A percentile compares a stretch with the other conserved stretches of the same genome.
Conservation (phyloP, 2,329 filamentous ascomycete genomes). For the Exophiala calicioides region DNA sequence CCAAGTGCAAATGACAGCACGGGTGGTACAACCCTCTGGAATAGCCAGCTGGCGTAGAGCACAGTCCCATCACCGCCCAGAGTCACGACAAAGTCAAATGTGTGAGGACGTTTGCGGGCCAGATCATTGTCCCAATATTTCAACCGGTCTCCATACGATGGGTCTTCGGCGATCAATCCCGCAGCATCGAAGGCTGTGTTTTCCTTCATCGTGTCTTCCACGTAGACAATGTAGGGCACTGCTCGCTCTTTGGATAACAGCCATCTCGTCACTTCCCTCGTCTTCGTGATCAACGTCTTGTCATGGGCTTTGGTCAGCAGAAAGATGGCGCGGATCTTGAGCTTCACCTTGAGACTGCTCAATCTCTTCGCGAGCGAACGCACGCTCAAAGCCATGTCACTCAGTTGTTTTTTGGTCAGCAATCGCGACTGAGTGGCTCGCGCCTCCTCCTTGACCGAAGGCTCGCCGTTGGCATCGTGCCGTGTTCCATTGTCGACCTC, state of each 20-base stretch:
- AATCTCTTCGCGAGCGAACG: slow-evolving; percentile 84
- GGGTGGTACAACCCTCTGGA: slow-evolving; percentile 91
- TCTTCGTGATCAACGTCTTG: slow-evolving; percentile 72
- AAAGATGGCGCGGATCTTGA: slow-evolving; percentile 81
- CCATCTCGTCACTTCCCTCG: slow-evolving; percentile 77
- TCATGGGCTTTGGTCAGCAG: slow-evolving; percentile 92
- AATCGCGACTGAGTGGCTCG: slow-evolving; percentile 65
- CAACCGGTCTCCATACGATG: slow-evolving; percentile 59
- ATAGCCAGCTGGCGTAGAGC: slow-evolving; percentile 92
- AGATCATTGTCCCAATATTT: slow-evolving; percentile 82
- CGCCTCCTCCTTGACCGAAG: slow-evolving; percentile 34
- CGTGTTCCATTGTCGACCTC: slow-evolving; percentile 29
- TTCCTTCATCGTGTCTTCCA: slow-evolving; percentile 73
- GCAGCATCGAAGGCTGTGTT: slow-evolving; percentile 72
- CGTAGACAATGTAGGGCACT: slow-evolving; percentile 71
- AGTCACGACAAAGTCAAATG: slow-evolving; percentile 90
- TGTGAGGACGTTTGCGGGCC: slow-evolving; percentile 75
- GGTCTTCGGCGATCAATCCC: slow-evolving; percentile 66
- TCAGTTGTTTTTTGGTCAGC: slow-evolving; percentile 89
- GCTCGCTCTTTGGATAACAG: slow-evolving; percentile 70
- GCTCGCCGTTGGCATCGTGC: slow-evolving; percentile 23
- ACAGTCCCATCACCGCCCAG: slow-evolving; percentile 94
- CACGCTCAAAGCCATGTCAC: slow-evolving; percentile 96
- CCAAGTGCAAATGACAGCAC: slow-evolving; percentile 89
- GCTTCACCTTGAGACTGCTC: slow-evolving; percentile 77